These are phyloP conservation scores for Falciphora oryzae DNA, from an alignment of 2,329 filamentous ascomycete species.

Conservation along the genomic window DNA sequence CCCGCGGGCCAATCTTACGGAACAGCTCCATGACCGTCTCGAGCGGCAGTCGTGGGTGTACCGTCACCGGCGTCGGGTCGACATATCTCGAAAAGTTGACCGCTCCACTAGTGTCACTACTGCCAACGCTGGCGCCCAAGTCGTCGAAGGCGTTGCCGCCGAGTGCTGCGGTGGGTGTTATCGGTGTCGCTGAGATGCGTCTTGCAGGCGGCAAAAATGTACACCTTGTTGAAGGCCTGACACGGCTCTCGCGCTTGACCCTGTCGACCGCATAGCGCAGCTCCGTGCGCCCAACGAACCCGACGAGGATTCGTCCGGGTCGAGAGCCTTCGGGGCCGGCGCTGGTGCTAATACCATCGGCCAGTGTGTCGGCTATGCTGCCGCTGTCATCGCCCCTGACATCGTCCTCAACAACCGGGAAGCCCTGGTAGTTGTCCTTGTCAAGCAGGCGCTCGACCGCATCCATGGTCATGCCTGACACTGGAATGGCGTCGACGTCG, in stretches of 20 bases:
- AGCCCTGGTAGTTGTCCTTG: constrained; percentile 83
- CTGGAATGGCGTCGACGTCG: constrained; percentile 67
- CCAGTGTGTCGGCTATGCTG: neutral
- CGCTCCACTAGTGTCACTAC: constrained; percentile 12
- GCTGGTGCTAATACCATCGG: neutral
- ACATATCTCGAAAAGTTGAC: constrained; percentile 84
- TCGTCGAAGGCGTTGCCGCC: constrained; percentile 44
- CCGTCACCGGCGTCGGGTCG: constrained; percentile 82
- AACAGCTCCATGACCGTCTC: constrained; percentile 99
- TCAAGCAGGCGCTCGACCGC: constrained; percentile 70
- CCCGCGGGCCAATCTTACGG: constrained; percentile 92
- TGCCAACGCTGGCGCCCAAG: constrained; percentile 21
- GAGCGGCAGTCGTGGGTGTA: constrained; percentile 83
- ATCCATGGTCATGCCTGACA: constrained; percentile 67
- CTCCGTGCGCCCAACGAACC: constrained; percentile 91
- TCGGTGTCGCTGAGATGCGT: constrained; percentile 24
- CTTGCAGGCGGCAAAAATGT: constrained; percentile 54
- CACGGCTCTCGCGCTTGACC: constrained; percentile 56
- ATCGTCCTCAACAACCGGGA: constrained; percentile 78
- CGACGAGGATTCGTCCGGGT: constrained; percentile 53
- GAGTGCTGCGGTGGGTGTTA: constrained; percentile 33
- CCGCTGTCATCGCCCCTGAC: constrained; percentile 38
- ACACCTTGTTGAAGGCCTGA: constrained; percentile 66
- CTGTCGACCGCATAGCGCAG: constrained; percentile 85
- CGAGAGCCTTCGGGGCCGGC: neutral